These are phyloP conservation scores for Beauveria sp. DNA, from an alignment of 2,329 filamentous ascomycete genomes.

Conservation along the genomic window DNA sequence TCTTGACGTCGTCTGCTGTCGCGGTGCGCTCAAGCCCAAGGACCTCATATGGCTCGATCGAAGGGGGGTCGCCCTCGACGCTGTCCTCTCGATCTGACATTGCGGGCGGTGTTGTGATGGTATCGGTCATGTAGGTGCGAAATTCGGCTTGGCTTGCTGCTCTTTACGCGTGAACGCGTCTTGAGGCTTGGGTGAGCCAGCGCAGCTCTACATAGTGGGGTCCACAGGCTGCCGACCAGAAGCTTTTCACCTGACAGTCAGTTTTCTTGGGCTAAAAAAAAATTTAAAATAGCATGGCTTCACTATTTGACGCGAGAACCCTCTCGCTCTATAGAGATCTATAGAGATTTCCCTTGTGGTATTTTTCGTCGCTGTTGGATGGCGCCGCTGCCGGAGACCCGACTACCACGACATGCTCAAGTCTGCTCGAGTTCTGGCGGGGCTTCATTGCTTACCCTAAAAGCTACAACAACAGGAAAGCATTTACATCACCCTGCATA, in stretches of 20 bases:
- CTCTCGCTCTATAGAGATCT: too few species aligned
- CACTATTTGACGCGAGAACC: too few species aligned
- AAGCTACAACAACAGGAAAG: background rate
- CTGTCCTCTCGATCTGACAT: constrained; percentile 48
- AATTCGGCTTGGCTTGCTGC: background rate
- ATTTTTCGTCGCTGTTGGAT: background rate
- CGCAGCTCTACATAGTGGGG: background rate
- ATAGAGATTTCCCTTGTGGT: too few species aligned
- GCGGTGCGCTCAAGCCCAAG: constrained; percentile 65
- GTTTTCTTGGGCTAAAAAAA: background rate
- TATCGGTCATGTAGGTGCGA: constrained; percentile 1
- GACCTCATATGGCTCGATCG: constrained; percentile 70
- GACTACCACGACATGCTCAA: background rate
- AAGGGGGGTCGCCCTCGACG: constrained; percentile 50
- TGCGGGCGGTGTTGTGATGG: constrained; percentile 13
- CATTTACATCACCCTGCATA: background rate
- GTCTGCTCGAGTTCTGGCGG: background rate
- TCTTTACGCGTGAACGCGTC: constrained; percentile 10
- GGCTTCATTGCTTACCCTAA: background rate
- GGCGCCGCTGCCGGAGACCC: background rate
- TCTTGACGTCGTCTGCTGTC: constrained; percentile 73
- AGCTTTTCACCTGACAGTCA: background rate
- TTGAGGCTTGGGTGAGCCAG: background rate
- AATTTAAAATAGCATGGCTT: background rate
- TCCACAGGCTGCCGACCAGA: background rate